Base-by-base conservation (phyloP, 176 grass and related monocot species). In the Cenchrus americanus region DNA sequence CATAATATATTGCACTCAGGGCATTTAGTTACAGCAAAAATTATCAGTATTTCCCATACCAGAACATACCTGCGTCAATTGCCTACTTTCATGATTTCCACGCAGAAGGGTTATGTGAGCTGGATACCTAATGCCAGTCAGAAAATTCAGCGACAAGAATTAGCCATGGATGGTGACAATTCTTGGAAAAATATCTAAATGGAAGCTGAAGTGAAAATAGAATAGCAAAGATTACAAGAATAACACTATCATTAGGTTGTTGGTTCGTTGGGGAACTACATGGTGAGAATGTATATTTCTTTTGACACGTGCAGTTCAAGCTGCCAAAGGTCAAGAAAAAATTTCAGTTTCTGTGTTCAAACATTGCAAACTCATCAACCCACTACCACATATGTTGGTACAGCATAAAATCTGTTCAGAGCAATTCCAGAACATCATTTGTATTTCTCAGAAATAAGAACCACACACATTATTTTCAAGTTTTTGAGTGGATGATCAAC, bases 61-160 rank as follows among this genome's bases (percentile, higher is more conserved):
- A 87, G 62, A 21, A 76, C 53, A 86, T 91, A 99, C 97, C 91
- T 99, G 97, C 42, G 97, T 99, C 51, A 99, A 88, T 66, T 99
- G 97, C 65, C 97, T 93, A 44, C 97, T 99, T 89, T 99, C 97
- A 87, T 99, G 97, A 74, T 99, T 99, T 69, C 97, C 97, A 47
- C 97, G 97, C 78, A 99, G 89, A 83, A 99, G 91, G 48, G 97
- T 99, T 72, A 99, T 99, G 86, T 99, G 93, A 69, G 97, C 97
- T 55, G 97, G 97, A 71, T 99, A 99, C 92, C 97, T 99, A 63
- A 74, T 50, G 17, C 0, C 2, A 77, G 62, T 61, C 1, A 7
- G 5, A 44, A 65, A 69, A 90, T 65, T 18, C 53, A 78, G 57
- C 62, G 58, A 63, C 26, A 72, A 58, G 48, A 66, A 72, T 88